A percentile compares a stretch with the other conserved stretches of the same genome.
These are phyloP conservation scores for Fusarium duplospermum DNA, from an alignment of 2,329 filamentous ascomycete genomes.

Conservation along the genomic window DNA sequence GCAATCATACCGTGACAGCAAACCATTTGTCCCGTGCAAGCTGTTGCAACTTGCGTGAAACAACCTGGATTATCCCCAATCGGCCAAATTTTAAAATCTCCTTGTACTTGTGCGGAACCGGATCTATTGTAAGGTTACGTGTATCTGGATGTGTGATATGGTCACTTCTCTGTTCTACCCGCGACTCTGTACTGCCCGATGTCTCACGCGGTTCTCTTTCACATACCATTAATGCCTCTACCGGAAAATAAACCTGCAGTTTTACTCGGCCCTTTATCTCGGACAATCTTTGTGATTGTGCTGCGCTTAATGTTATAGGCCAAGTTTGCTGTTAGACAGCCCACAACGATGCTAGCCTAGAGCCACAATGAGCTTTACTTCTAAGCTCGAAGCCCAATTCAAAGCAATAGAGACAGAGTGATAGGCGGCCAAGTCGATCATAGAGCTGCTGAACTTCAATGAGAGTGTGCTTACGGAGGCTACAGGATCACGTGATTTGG, in stretches of 20 bases:
- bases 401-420: not conserved
- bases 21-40: not conserved
- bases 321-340: not conserved
- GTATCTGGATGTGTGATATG: not conserved
- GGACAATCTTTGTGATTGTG: not conserved
- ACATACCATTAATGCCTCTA: not conserved
- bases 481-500: not conserved
- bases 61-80: not conserved
- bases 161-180: not conserved
- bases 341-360: not conserved
- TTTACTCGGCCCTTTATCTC: not conserved
- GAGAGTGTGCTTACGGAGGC: not conserved
- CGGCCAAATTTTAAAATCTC: not conserved
- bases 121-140: not conserved
- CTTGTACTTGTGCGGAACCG: not conserved
- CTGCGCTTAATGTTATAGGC: not conserved
- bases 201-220: not conserved
- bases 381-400: not conserved
- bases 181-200: not conserved
- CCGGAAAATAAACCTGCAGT: not conserved
- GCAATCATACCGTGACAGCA: not conserved
- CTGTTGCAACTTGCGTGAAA: not conserved
- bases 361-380: fast-evolving
- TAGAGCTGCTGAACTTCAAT: not conserved
- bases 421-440: not conserved